Percentiles rank a stretch among this genome's conserved stretches.
Evolutionary conservation across 2,329 filamentous ascomycete genomes (phyloP).

Genomic region (Aspergillus sp.): DNA sequence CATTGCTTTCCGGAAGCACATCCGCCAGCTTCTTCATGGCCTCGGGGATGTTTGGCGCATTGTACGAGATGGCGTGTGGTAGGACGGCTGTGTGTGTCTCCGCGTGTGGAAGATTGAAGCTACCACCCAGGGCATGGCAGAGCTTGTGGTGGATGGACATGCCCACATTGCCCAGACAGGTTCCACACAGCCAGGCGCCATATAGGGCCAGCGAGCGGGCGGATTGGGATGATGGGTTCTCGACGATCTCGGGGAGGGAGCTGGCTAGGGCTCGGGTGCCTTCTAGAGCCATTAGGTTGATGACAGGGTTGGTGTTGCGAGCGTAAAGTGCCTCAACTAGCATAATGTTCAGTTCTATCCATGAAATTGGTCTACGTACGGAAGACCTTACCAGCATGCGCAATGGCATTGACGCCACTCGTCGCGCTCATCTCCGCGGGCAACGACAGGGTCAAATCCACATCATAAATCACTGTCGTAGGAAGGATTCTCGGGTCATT

Average conservation of each 20-base stretch:
- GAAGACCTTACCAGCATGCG: slow-evolving; percentile 45
- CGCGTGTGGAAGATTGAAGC: slow-evolving; percentile 56
- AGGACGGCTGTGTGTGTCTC: slow-evolving; percentile 58
- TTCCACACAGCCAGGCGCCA: slow-evolving; percentile 58
- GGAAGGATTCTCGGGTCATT: slow-evolving; percentile 54
- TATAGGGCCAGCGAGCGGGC: slow-evolving; percentile 51
- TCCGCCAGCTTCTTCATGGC: slow-evolving; percentile 47
- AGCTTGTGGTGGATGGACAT: slow-evolving; percentile 63
- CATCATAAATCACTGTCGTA: slow-evolving; percentile 56
- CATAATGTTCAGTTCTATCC: too few species aligned
- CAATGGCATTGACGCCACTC: slow-evolving; percentile 58
- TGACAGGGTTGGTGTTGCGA: slow-evolving; percentile 53
- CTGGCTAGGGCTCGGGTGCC: slow-evolving; percentile 47
- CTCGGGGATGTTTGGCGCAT: slow-evolving; percentile 47
- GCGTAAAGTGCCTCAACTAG: slow-evolving; percentile 56
- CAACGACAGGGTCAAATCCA: slow-evolving; percentile 53
- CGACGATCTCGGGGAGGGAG: slow-evolving; percentile 47
- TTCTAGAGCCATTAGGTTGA: slow-evolving; percentile 50
- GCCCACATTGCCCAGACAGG: slow-evolving; percentile 50
- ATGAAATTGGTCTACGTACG: neutral
- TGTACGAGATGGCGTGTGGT: slow-evolving; percentile 57
- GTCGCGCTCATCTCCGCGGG: slow-evolving; percentile 47
- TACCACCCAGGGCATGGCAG: slow-evolving; percentile 57
- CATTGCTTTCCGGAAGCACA: slow-evolving; percentile 48
- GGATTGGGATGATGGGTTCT: slow-evolving; percentile 35